A percentile compares a stretch with the other conserved stretches of the same genome.
Evolutionary conservation across 164 flowering plant species (phyloP).

Genomic region (Magnolia sinica): DNA sequence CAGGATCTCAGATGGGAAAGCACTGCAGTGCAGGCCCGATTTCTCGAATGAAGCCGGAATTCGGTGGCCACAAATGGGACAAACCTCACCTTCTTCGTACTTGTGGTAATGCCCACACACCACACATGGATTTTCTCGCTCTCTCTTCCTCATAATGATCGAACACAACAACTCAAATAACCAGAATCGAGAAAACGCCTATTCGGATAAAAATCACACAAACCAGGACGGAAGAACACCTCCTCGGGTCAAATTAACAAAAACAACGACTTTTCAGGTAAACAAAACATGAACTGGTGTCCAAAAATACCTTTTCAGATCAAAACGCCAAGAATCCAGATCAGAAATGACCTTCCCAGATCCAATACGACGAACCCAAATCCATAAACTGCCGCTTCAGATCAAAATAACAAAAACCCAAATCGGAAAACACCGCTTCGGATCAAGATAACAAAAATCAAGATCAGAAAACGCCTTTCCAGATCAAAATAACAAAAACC

Average conservation of each 20-base stretch:
- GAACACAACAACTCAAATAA: neutral
- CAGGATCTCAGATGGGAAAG: slow-evolving; percentile 82
- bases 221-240: neutral
- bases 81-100: slow-evolving; percentile 88
- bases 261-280: neutral
- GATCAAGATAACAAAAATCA: neutral
- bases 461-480: neutral
- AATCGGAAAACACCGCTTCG: neutral
- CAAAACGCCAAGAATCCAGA: neutral
- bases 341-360: neutral
- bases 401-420: slow-evolving; percentile 8
- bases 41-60: slow-evolving; percentile 42
- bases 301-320: neutral
- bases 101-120: slow-evolving; percentile 98
- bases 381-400: neutral
- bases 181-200: neutral
- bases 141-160: slow-evolving; percentile 79
- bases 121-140: slow-evolving; percentile 92
- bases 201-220: neutral
- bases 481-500: neutral
- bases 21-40: slow-evolving; percentile 46
- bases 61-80: slow-evolving; percentile 91
- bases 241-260: neutral
- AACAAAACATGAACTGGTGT: neutral
- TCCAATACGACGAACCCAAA: neutral